These are phyloP conservation scores for Jackrogersella minutella DNA, from an alignment of 495 filamentous ascomycete genomes.

Conservation along the genomic window DNA sequence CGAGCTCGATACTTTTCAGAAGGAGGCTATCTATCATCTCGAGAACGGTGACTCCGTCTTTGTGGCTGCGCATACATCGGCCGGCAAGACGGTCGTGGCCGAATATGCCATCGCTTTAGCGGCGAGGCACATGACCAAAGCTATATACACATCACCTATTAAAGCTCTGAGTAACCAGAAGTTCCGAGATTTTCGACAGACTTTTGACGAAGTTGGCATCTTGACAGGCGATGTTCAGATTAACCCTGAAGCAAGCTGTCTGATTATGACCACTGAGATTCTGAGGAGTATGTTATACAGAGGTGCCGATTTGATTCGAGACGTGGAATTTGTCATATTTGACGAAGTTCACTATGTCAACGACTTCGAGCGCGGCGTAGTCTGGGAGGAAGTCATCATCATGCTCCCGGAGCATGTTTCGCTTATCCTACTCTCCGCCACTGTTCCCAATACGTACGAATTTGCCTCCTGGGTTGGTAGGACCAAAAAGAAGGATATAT, in stretches of 20 bases:
- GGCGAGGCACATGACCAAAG: conserved; percentile 97
- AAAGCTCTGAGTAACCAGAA: conserved; percentile 99
- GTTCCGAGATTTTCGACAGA: conserved; percentile 89
- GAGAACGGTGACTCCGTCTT: conserved; percentile 98
- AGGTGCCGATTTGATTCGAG: conserved; percentile 93
- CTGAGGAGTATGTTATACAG: conserved; percentile 97
- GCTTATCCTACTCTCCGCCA: conserved; percentile 92
- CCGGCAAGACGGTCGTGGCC: conserved; percentile 97
- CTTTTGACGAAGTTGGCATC: conserved; percentile 95
- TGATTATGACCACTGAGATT: conserved; percentile 99
- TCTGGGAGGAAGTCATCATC: conserved; percentile 99
- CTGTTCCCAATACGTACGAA: conserved; percentile 95
- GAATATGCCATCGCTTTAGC: conserved; percentile 98
- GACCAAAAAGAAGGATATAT: conserved; percentile 98
- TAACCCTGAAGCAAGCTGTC: conserved; percentile 94
- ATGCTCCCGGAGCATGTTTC: conserved; percentile 98
- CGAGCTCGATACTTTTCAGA: conserved; percentile 97
- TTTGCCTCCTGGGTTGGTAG: conserved; percentile 98
- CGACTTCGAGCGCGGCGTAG: conserved; percentile 94
- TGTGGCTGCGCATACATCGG: conserved; percentile 98
- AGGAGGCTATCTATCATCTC: conserved; percentile 96
- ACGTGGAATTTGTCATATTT: conserved; percentile 99
- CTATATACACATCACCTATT: conserved; percentile 98
- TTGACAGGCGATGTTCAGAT: conserved; percentile 98
- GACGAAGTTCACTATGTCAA: conserved; percentile 99